Conservation (phyloP, 2,329 filamentous ascomycete genomes). For the Bipolaris cookei region DNA sequence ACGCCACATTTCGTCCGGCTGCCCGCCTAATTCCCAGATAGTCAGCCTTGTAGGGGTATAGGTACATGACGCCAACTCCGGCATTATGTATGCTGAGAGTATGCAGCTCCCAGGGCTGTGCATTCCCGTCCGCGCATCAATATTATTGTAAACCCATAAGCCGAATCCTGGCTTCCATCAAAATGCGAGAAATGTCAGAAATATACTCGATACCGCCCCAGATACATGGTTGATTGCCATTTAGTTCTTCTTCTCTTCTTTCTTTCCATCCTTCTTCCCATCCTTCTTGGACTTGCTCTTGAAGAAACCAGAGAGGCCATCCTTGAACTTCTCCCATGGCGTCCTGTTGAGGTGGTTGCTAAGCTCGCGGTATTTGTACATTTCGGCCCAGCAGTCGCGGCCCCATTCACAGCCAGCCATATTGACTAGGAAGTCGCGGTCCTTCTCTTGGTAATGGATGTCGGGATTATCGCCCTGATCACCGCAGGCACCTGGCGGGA, state of each 20-base stretch:
- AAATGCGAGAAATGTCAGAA: conserved; percentile 20
- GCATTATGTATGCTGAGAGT: conserved; percentile 15
- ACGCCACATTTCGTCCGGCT: conserved; percentile 1
- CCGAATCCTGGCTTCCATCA: conserved; percentile 7
- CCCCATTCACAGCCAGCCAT: conserved; percentile 99
- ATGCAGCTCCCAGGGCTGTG: conserved; percentile 13
- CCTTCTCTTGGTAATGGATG: conserved; percentile 84
- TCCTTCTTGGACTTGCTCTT: conserved; percentile 42
- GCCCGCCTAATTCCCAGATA: conserved; percentile 6
- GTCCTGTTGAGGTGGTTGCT: conserved; percentile 89
- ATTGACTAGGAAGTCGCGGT: conserved; percentile 93
- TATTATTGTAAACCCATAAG: conserved; percentile 21
- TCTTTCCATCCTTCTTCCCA: conserved; percentile 16
- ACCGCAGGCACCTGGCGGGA: conserved; percentile 86
- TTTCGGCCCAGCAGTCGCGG: conserved; percentile 96
- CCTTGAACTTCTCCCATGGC: conserved; percentile 72
- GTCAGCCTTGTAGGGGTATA: conserved; percentile 12
- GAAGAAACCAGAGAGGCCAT: conserved; percentile 52
- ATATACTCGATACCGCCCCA: conserved; percentile 7
- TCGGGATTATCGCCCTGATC: conserved; percentile 74
- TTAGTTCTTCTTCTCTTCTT: conserved; percentile 26
- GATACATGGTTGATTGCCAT: not conserved
- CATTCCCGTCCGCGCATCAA: conserved; percentile 14
- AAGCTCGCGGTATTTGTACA: conserved; percentile 92
- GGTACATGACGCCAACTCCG: conserved; percentile 6